Conservation (phyloP, 371 early-diverging fungal species). For the Mucor mucedo region DNA sequence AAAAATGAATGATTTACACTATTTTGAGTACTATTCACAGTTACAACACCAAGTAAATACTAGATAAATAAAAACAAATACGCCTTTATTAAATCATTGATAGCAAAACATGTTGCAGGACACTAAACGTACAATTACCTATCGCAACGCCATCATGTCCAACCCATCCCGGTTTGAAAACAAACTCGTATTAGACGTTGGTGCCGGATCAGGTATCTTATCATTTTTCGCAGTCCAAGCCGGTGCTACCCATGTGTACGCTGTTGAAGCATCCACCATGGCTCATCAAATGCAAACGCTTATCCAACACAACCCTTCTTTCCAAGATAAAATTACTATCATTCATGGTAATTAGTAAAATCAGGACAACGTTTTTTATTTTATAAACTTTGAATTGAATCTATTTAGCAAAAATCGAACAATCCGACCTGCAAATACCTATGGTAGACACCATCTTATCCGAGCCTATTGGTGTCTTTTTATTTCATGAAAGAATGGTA, state of each 20-base stretch:
- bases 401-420: constrained; percentile 83
- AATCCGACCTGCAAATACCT: constrained; percentile 68
- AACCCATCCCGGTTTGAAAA: constrained; percentile 77
- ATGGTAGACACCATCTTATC: constrained; percentile 94
- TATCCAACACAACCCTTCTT: constrained; percentile 50
- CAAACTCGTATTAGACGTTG: constrained; percentile 92
- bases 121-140: constrained; percentile 88
- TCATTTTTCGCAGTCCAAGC: constrained; percentile 95
- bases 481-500: constrained; percentile 94
- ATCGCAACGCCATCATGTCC: constrained; percentile 85
- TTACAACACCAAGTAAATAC: constrained; percentile 90
- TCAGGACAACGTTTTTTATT: no score
- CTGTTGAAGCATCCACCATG: constrained; percentile 96
- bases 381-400: no score
- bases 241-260: constrained; percentile 90
- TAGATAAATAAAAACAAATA: background rate
- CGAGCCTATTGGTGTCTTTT: constrained; percentile 95
- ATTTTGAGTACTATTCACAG: constrained; percentile 95
- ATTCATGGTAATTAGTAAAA: constrained; percentile 64
- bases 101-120: constrained; percentile 99
- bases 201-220: constrained; percentile 93
- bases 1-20: constrained; percentile 66
- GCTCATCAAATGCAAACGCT: constrained; percentile 86
- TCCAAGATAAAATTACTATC: constrained; percentile 80
- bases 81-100: background rate